A percentile compares a stretch with the other conserved stretches of the same genome.
Conservation (phyloP, 169 alveolate genomes). For the Hepatocystis sp. region DNA sequence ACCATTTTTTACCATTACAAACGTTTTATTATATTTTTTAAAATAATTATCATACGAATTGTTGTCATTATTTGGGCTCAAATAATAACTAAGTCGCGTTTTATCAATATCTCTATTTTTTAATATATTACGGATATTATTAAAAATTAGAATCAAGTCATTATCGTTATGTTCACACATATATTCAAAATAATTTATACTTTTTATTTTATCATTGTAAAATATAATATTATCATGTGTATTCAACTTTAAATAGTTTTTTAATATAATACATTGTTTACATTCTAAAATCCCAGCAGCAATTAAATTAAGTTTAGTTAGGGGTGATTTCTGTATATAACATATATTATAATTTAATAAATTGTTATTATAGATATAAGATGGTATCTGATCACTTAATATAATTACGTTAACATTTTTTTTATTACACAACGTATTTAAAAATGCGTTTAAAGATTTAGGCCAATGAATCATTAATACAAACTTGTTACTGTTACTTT, state of each 20-base stretch:
- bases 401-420: slow-evolving; percentile 43
- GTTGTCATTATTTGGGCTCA: background rate
- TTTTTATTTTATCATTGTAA: slow-evolving; percentile 34
- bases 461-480: slow-evolving; percentile 62
- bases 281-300: slow-evolving; percentile 55
- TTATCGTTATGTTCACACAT: slow-evolving; percentile 70
- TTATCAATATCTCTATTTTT: slow-evolving; percentile 45
- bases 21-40: background rate
- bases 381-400: slow-evolving; percentile 68
- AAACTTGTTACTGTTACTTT: slow-evolving; percentile 9
- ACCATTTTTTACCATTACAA: background rate
- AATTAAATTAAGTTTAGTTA: slow-evolving; percentile 24
- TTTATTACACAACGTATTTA: slow-evolving; percentile 26
- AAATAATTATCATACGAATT: slow-evolving; percentile 31
- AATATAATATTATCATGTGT: slow-evolving; percentile 60
- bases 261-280: slow-evolving; percentile 59
- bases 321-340: slow-evolving; percentile 72
- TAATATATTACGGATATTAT: slow-evolving; percentile 65
- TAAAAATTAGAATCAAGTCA: slow-evolving; percentile 42
- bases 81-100: slow-evolving; percentile 1
- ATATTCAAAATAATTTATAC: slow-evolving; percentile 52
- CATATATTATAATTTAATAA: slow-evolving; percentile 50
- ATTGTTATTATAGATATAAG: slow-evolving; percentile 52
- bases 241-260: slow-evolving; percentile 62
- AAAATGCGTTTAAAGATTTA: slow-evolving; percentile 50